These are phyloP conservation scores for Gyromitra esculenta DNA, from an alignment of 2,329 filamentous ascomycete genomes.

Conservation along the genomic window DNA sequence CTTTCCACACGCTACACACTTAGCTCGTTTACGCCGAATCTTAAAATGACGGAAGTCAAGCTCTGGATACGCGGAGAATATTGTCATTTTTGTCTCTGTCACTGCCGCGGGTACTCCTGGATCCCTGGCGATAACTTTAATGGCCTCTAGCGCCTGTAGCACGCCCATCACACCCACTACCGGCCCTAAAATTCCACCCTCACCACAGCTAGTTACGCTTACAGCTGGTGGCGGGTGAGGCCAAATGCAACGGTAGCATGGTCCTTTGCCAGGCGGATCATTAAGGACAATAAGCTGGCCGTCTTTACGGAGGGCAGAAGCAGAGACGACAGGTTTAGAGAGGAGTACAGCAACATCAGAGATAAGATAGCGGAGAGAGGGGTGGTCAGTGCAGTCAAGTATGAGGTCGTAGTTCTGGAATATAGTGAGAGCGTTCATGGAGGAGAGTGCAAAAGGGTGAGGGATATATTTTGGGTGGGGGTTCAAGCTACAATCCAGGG, in stretches of 20 bases:
- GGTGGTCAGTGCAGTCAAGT: conserved; percentile 95
- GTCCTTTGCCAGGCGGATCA: conserved; percentile 76
- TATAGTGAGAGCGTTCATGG: conserved; percentile 73
- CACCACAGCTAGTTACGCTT: conserved; percentile 84
- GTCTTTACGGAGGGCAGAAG: conserved; percentile 86
- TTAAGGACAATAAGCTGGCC: conserved; percentile 92
- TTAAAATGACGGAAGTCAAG: conserved; percentile 76
- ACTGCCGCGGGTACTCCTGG: conserved; percentile 54
- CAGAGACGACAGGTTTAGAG: conserved; percentile 82
- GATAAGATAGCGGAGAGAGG: conserved; percentile 88
- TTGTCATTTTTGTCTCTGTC: conserved; percentile 61
- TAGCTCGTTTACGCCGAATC: conserved; percentile 73
- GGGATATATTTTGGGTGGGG: conserved; percentile 72
- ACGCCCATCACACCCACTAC: conserved; percentile 95
- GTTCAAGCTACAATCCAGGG: conserved; percentile 70
- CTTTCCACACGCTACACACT: conserved; percentile 77
- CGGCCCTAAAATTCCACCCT: conserved; percentile 90
- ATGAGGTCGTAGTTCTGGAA: conserved; percentile 80
- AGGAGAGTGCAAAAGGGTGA: conserved; percentile 72
- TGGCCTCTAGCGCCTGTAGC: conserved; percentile 85
- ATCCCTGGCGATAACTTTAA: conserved; percentile 76
- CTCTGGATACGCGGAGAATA: conserved; percentile 67
- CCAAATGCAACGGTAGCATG: conserved; percentile 95
- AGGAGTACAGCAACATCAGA: conserved; percentile 87
- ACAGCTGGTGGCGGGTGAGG: conserved; percentile 85